Evolutionary conservation across 306 rosid genomes (phyloP).

Genomic region (Trichosanthes truncata): DNA sequence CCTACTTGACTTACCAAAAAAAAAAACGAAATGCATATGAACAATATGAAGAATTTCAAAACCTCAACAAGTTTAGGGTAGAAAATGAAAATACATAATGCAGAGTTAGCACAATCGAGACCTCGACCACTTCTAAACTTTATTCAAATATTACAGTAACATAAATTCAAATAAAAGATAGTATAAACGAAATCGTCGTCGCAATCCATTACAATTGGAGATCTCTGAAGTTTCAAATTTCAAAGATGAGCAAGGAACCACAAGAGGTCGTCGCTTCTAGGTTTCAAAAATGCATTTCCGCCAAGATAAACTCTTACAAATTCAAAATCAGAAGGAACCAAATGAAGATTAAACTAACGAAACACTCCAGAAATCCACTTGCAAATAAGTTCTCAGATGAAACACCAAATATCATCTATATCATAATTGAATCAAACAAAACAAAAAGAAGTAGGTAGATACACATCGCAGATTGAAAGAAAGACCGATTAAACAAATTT

Average conservation of each 20-base stretch:
- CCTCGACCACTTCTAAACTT: too few relatives aligned
- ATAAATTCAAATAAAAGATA: not conserved
- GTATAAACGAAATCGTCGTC: not conserved
- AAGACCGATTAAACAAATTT: not conserved
- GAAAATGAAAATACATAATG: too few relatives aligned
- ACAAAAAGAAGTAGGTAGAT: not conserved
- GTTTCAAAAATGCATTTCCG: not conserved
- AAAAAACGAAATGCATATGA: slow-evolving; percentile 12
- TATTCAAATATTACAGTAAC: too few relatives aligned
- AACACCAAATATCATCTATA: too few relatives aligned
- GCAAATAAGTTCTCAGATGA: too few relatives aligned
- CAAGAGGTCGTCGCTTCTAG: not conserved
- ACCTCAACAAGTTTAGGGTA: too few relatives aligned
- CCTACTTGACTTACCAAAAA: slow-evolving; percentile 22
- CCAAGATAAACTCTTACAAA: too few relatives aligned
- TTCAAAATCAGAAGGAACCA: not conserved
- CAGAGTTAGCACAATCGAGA: too few relatives aligned
- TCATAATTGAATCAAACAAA: slow-evolving; percentile 2
- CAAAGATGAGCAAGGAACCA: not conserved
- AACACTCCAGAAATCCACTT: not conserved
- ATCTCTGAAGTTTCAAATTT: not conserved
- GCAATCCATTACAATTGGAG: not conserved
- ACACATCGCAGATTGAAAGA: not conserved
- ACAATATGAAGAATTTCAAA: not conserved
- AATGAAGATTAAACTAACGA: not conserved